Conservation (phyloP, 2,329 filamentous ascomycete species). For the Aspergillus sp. region DNA sequence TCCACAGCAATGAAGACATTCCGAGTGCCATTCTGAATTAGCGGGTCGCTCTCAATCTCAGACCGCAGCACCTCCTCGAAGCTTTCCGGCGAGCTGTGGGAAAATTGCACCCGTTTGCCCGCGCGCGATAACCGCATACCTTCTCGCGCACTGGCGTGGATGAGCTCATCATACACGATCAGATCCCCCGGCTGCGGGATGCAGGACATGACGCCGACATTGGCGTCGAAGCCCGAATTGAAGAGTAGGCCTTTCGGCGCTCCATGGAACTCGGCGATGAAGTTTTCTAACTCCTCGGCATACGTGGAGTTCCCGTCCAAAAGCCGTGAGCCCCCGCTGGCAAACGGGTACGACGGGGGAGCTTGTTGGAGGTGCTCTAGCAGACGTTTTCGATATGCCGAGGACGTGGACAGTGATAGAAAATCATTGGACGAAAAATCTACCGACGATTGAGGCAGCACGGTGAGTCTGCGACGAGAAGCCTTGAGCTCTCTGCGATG, state of each 20-base stretch:
- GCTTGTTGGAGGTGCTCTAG: constrained; percentile 46
- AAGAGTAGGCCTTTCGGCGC: constrained; percentile 60
- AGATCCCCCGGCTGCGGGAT: constrained; percentile 61
- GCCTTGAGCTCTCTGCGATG: constrained; percentile 43
- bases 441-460: constrained; percentile 39
- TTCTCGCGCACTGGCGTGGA: constrained; percentile 77
- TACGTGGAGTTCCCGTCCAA: constrained; percentile 65
- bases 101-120: constrained; percentile 42
- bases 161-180: constrained; percentile 71
- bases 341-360: constrained; percentile 44
- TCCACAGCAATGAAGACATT: constrained; percentile 71
- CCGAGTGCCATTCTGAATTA: constrained; percentile 36
- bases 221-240: constrained; percentile 67
- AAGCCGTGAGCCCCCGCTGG: constrained; percentile 61
- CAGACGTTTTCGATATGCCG: constrained; percentile 49
- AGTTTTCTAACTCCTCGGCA: constrained; percentile 57
- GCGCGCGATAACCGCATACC: constrained; percentile 69
- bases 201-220: constrained; percentile 61
- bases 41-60: constrained; percentile 30
- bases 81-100: constrained; percentile 46
- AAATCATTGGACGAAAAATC: constrained; percentile 70
- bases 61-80: constrained; percentile 39
- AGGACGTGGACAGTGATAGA: constrained; percentile 55
- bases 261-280: constrained; percentile 61
- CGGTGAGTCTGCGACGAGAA: constrained; percentile 49